phyloP scores from a whole-genome alignment of 2,329 filamentous ascomycete genomes.

The Botrytis fabae region DNA sequence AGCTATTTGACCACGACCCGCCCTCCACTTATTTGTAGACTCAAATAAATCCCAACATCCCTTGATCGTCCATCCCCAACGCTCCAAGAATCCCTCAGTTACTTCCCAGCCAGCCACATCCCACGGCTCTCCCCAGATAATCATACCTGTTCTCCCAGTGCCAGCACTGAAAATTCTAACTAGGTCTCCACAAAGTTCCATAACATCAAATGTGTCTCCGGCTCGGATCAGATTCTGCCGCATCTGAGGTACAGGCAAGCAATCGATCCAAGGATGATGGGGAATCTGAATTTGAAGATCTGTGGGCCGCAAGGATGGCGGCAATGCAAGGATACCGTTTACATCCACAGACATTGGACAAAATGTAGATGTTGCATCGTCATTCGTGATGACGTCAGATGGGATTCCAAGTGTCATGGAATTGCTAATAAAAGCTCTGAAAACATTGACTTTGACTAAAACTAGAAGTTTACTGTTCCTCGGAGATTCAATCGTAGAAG shows the following conservation, averaged over 20 bases:
- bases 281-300: not conserved
- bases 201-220: not conserved
- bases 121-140: not conserved
- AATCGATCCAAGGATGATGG: not conserved
- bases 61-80: not conserved
- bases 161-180: not conserved
- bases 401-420: not conserved
- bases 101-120: not conserved
- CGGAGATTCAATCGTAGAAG: not conserved
- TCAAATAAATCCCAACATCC: not conserved
- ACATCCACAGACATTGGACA: not conserved
- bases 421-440: not conserved
- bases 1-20: not conserved
- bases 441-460: not conserved
- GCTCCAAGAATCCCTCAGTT: not conserved
- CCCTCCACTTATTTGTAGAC: not conserved
- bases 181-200: not conserved
- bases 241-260: not conserved
- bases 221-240: not conserved
- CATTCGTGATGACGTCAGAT: not conserved
- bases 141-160: not conserved
- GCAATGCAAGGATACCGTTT: not conserved
- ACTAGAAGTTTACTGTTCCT: not conserved
- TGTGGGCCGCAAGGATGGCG: not conserved
- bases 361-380: not conserved